Conservation (phyloP, 2,329 filamentous ascomycete genomes). For the Fusarium abutilonis region DNA sequence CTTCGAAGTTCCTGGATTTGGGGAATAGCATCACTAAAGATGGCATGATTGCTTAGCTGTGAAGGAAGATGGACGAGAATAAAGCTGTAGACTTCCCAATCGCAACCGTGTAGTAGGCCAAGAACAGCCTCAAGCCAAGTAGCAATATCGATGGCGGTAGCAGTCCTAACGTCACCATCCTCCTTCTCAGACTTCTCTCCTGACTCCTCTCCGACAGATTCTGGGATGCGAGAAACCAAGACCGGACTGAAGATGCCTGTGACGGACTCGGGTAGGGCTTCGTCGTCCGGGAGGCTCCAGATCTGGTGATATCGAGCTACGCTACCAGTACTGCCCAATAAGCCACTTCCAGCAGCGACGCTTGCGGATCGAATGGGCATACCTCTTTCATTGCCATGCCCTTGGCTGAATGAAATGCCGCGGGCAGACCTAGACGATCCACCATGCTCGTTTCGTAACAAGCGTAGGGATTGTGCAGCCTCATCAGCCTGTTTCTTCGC, state of each 20-base stretch:
- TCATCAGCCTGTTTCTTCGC: conserved; percentile 63
- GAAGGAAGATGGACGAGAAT: conserved; percentile 85
- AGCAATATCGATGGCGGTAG: conserved; percentile 65
- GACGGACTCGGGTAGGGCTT: conserved; percentile 62
- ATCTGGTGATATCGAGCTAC: conserved; percentile 58
- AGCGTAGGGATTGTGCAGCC: conserved; percentile 56
- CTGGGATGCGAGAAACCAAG: conserved; percentile 55
- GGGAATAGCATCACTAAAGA: conserved; percentile 78
- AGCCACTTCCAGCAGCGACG: conserved; percentile 47
- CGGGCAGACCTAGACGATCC: conserved; percentile 54
- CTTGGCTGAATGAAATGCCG: conserved; percentile 64
- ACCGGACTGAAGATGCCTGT: conserved; percentile 61
- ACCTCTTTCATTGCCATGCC: conserved; percentile 56
- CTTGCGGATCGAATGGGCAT: conserved; percentile 56
- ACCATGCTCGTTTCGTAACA: conserved; percentile 57
- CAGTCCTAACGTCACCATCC: conserved; percentile 47
- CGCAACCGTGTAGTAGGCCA: conserved; percentile 75
- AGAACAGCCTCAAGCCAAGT: conserved; percentile 82
- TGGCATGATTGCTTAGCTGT: conserved; percentile 87
- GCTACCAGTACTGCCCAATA: conserved; percentile 45
- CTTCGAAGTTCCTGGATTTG: conserved; percentile 81
- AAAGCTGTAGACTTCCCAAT: conserved; percentile 95
- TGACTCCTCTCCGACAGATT: conserved; percentile 28
- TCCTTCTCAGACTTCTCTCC: conserved; percentile 19
- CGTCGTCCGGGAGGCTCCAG: conserved; percentile 67